A percentile compares a stretch with the other conserved stretches of the same genome.
phyloP scores from a whole-genome alignment of 1,284 basidiomycete genomes.

The Trichosporon asahii region DNA sequence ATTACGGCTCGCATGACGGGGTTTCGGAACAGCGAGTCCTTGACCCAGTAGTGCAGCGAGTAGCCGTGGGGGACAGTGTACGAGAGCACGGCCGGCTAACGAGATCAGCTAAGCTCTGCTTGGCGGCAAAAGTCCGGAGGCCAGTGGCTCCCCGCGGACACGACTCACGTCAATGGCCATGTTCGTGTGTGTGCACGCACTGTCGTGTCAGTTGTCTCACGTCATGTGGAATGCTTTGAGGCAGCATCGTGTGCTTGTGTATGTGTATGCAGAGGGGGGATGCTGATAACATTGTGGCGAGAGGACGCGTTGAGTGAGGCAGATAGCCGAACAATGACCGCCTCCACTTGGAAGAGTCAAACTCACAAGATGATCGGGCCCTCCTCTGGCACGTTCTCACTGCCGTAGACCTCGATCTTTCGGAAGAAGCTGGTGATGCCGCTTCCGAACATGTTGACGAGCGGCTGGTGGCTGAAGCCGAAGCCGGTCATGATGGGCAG shows the following conservation, averaged over 20 bases:
- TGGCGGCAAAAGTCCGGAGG: neutral
- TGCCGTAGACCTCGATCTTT: slow-evolving; percentile 74
- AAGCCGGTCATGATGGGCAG: slow-evolving; percentile 48
- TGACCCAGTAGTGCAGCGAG: slow-evolving; percentile 83
- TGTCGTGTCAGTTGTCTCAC: slow-evolving; percentile 44
- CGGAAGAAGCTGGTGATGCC: slow-evolving; percentile 81
- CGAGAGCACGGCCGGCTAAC: slow-evolving; percentile 47
- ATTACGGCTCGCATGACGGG: slow-evolving; percentile 70
- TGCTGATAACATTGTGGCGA: neutral
- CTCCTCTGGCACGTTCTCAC: slow-evolving; percentile 74
- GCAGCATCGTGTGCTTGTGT: neutral
- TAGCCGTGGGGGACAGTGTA: slow-evolving; percentile 46
- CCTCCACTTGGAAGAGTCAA: neutral
- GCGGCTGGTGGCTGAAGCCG: slow-evolving; percentile 60
- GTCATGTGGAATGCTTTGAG: slow-evolving; percentile 9
- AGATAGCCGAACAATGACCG: neutral
- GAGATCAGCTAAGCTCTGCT: slow-evolving; percentile 17
- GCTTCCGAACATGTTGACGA: slow-evolving; percentile 67
- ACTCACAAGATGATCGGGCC: slow-evolving; percentile 85
- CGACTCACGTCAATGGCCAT: slow-evolving; percentile 86
- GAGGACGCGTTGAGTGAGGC: neutral
- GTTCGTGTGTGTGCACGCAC: slow-evolving; percentile 82
- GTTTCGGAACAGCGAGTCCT: slow-evolving; percentile 67
- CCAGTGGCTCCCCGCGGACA: neutral
- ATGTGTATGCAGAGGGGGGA: neutral